Conservation (phyloP, 106 monocot genomes). For the Amphibolis antarctica region DNA sequence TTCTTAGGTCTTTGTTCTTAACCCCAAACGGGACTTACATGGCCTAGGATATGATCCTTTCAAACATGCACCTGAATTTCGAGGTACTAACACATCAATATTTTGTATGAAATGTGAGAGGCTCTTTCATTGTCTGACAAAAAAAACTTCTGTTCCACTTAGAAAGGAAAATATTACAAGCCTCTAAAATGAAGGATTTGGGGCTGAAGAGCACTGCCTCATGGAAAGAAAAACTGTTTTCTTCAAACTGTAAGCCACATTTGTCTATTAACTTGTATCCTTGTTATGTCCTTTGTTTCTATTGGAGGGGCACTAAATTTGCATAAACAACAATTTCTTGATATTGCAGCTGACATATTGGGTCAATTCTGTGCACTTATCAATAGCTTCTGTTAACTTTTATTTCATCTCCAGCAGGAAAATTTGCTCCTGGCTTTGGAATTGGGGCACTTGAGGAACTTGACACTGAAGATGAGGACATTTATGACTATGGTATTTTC, state of each 20-base stretch:
- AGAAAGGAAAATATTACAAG: slow-evolving; percentile 62
- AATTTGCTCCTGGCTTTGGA: slow-evolving; percentile 95
- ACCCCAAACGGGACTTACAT: slow-evolving; percentile 87
- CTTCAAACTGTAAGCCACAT: slow-evolving; percentile 55
- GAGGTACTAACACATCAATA: slow-evolving; percentile 36
- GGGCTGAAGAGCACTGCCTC: slow-evolving; percentile 14
- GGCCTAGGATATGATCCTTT: slow-evolving; percentile 96
- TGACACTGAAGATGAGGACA: slow-evolving; percentile 95
- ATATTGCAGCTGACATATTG: too few relatives aligned
- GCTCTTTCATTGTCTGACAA: slow-evolving; percentile 3
- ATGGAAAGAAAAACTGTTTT: slow-evolving; percentile 27
- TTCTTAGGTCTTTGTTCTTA: slow-evolving; percentile 54
- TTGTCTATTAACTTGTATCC: slow-evolving; percentile 1
- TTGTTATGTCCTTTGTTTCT: not conserved
- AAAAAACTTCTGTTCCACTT: slow-evolving; percentile 1
- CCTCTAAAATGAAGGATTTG: slow-evolving; percentile 25
- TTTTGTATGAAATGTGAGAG: not conserved
- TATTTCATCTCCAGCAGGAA: slow-evolving; percentile 66
- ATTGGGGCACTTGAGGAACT: slow-evolving; percentile 97
- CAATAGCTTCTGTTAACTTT: too few relatives aligned
- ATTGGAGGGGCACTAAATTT: not conserved
- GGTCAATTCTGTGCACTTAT: too few relatives aligned
- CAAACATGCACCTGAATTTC: slow-evolving; percentile 96
- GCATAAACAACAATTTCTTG: too few relatives aligned
- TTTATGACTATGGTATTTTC: slow-evolving; percentile 64